Evolutionary conservation across 1,284 basidiomycete species (phyloP), one percentile per base, ranked within the genome.

Genomic region (Apiotrichum gracile): DNA sequence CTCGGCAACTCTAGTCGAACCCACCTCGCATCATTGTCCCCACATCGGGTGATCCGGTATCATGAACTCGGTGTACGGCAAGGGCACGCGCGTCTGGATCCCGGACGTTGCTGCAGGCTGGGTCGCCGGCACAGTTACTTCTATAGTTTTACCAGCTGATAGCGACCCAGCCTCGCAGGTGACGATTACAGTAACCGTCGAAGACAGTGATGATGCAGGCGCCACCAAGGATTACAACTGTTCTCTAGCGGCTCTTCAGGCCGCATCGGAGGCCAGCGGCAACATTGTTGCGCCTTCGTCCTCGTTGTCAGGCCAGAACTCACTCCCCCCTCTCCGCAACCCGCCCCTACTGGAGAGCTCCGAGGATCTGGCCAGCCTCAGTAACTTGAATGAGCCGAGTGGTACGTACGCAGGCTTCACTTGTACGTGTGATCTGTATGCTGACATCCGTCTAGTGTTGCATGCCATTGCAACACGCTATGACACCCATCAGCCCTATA

Each of bases 391-490:
- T 70, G 96, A 99, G 74, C 94, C 94, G 44, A 91, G 88, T 67
- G 93, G 92, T 93, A 62, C 57, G 82, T 70, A 4, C 16, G n/a
- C 6, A 22, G 17, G 16, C 5, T 26, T 29, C 6, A 3, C 17
- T 24, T 22, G 26, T 10, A 21, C 13, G 4, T 29, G 38, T 16
- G 19, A 22, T 1, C 7, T 27, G 17, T 14, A 21, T 22, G 21
- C 56, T 57, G 22, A 57, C 5, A 16, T 22, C 17, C 34, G 31
- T 10, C 12, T 66, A 92, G 94, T 98, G 38, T 81, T 99, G 43
- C 92, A 98, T 72, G 96, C 94, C 41, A 97, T 98, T 66, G 85
- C 89, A 38, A 96, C 94, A 73, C 86, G 96, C 66, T 98, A 98
- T 78, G 90, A 87, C 21, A 89, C 94, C 65, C 91, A 96, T 72